phyloP scores from a whole-genome alignment of 768 basidiomycete species.

The Boletus rubroflammeus region DNA sequence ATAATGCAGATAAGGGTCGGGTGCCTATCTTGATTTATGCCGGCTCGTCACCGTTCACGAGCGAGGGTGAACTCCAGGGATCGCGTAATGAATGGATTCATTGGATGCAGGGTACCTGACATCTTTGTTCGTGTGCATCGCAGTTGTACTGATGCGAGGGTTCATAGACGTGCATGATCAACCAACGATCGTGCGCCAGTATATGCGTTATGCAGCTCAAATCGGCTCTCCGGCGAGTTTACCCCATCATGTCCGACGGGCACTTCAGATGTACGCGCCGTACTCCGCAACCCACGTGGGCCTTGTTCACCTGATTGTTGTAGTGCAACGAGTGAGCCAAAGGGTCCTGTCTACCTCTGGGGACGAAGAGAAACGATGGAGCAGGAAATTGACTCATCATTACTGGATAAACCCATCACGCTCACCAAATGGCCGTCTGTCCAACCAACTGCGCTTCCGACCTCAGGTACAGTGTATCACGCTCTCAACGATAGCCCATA shows the following conservation, averaged over 20 bases:
- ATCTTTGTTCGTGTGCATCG: neutral
- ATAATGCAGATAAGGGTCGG: conserved; percentile 62
- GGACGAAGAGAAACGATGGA: conserved; percentile 70
- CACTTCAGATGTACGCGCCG: conserved; percentile 56
- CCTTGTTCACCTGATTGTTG: neutral
- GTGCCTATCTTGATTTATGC: conserved; percentile 69
- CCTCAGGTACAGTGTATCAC: conserved; percentile 27
- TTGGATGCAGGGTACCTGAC: conserved; percentile 59
- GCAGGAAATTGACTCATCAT: conserved; percentile 46
- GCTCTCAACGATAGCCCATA: neutral
- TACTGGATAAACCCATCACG: conserved; percentile 30
- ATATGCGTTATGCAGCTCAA: conserved; percentile 66
- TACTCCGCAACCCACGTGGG: neutral
- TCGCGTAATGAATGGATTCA: conserved; percentile 72
- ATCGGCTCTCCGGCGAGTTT: conserved; percentile 53
- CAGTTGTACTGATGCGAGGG: neutral
- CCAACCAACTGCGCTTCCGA: conserved; percentile 46
- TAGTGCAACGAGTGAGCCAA: conserved; percentile 67
- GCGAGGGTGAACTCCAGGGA: conserved; percentile 54
- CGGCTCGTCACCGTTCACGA: conserved; percentile 61
- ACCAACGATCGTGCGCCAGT: conserved; percentile 65
- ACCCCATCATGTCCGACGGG: conserved; percentile 49
- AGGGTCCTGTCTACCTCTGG: conserved; percentile 74
- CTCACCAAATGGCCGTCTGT: conserved; percentile 50
- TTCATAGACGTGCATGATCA: conserved; percentile 66